Evolutionary conservation across 2,329 filamentous ascomycete genomes (phyloP).

Genomic region (Diaporthe sp.): DNA sequence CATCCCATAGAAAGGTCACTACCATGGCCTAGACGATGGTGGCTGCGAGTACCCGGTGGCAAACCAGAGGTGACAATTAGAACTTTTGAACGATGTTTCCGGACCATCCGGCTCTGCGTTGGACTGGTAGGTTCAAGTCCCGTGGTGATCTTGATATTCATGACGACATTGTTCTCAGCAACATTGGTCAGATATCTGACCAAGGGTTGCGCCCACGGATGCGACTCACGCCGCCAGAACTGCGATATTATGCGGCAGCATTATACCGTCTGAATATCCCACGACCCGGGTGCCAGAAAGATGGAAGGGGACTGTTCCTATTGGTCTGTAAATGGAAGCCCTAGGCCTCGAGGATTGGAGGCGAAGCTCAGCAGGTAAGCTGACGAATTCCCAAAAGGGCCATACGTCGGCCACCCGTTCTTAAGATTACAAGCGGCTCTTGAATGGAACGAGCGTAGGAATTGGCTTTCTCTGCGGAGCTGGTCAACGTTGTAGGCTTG

Average conservation of each 20-base stretch:
- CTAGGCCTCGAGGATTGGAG: constrained; percentile 1
- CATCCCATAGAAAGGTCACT: background rate
- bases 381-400: constrained; percentile 16
- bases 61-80: background rate
- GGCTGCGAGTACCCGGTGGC: background rate
- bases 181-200: constrained; percentile 1
- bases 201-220: background rate
- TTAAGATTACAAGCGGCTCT: constrained; percentile 8
- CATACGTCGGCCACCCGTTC: background rate
- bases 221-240: background rate
- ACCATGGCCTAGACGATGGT: background rate
- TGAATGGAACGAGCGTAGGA: background rate
- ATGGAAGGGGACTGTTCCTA: background rate
- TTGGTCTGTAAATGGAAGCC: constrained; percentile 1
- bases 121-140: background rate
- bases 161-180: background rate
- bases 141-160: background rate
- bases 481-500: background rate
- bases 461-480: background rate
- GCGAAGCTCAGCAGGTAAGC: constrained; percentile 23
- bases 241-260: too few species aligned
- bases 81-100: background rate
- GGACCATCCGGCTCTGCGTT: background rate
- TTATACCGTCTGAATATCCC: background rate
- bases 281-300: background rate